A percentile compares a stretch with the other conserved stretches of the same genome.
These are phyloP conservation scores for Porcisia deanei DNA, from an alignment of 208 protist genomes.

Conservation along the genomic window DNA sequence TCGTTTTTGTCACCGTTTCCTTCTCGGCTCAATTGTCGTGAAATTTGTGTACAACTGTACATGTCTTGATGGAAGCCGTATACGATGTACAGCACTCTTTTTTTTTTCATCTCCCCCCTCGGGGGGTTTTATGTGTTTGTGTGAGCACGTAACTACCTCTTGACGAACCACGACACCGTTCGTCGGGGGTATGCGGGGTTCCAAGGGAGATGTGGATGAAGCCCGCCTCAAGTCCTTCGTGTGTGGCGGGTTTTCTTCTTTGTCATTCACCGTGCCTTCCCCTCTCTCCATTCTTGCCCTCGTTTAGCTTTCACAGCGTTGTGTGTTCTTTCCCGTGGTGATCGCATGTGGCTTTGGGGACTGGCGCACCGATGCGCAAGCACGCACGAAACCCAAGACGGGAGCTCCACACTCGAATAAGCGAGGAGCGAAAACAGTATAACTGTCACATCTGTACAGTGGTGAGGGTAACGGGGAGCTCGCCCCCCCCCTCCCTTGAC, in stretches of 20 bases:
- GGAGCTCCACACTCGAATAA: too few relatives aligned
- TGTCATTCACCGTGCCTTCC: too few relatives aligned
- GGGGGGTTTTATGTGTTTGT: background rate
- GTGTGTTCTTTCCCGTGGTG: background rate
- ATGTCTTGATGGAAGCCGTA: background rate
- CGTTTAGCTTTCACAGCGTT: background rate
- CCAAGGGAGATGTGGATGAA: background rate
- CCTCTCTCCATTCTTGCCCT: background rate
- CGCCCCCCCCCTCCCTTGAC: too few relatives aligned
- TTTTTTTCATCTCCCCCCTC: background rate
- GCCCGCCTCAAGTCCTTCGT: background rate
- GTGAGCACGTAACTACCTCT: background rate
- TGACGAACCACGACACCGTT: too few relatives aligned
- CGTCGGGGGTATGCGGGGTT: background rate
- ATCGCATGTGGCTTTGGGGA: too few relatives aligned
- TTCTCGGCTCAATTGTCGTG: background rate
- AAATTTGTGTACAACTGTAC: background rate
- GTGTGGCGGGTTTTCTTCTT: background rate
- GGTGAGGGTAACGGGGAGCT: too few relatives aligned
- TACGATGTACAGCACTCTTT: background rate
- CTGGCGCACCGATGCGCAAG: background rate
- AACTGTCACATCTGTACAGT: too few relatives aligned
- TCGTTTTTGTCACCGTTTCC: background rate
- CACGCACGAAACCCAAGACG: background rate
- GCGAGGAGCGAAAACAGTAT: too few relatives aligned